These are phyloP conservation scores for Cynanchum wilfordii DNA, from an alignment of 257 asterid species.

Conservation along the genomic window DNA sequence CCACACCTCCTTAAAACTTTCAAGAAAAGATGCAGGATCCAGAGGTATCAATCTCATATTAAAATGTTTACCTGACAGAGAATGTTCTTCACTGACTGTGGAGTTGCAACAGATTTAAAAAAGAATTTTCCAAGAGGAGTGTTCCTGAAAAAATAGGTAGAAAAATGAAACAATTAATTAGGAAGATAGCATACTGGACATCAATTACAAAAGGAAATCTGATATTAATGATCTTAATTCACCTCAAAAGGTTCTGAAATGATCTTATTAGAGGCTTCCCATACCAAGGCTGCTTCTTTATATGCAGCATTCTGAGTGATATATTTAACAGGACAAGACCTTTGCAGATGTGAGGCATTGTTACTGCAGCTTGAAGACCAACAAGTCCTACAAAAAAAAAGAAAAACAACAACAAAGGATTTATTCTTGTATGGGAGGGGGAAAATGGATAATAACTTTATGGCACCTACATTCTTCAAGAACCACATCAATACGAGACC, in stretches of 20 bases:
- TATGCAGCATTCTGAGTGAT: constrained; percentile 89
- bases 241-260: constrained; percentile 84
- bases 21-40: not conserved
- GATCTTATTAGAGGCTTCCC: constrained; percentile 73
- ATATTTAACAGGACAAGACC: constrained; percentile 81
- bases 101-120: constrained; percentile 69
- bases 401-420: constrained; percentile 1
- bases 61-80: constrained; percentile 64
- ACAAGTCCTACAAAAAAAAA: constrained; percentile 88
- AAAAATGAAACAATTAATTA: constrained; percentile 1
- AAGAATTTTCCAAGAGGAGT: constrained; percentile 72
- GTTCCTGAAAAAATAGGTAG: constrained; percentile 38
- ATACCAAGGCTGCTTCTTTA: constrained; percentile 89
- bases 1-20: too few relatives aligned
- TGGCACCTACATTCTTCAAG: too few relatives aligned
- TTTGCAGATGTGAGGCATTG: constrained; percentile 57
- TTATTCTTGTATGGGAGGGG: not conserved
- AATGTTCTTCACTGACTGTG: constrained; percentile 72
- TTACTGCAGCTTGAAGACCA: constrained; percentile 92
- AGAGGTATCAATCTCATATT: not conserved
- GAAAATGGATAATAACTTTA: not conserved
- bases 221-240: not conserved
- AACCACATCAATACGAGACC: too few relatives aligned
- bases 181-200: not conserved
- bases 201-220: not conserved